Percentiles rank a stretch among this genome's conserved stretches.
Evolutionary conservation across 2,329 filamentous ascomycete species (phyloP).

Genomic region (Pestalotiopsis sp.): DNA sequence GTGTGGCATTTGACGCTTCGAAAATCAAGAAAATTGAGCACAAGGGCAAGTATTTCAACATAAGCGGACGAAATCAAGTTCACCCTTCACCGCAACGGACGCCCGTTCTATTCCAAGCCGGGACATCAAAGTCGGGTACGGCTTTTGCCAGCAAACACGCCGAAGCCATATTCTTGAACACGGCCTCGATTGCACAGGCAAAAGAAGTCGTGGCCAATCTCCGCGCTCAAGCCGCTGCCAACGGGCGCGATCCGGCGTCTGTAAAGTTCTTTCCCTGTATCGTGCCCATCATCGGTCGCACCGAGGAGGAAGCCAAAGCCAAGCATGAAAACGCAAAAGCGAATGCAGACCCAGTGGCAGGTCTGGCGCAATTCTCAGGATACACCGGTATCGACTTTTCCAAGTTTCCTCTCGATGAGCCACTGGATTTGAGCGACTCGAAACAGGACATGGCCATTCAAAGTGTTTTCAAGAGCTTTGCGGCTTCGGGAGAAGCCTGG

Average conservation of each 20-base stretch:
- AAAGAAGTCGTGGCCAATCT: slow-evolving; percentile 52
- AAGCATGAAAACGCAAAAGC: slow-evolving; percentile 1
- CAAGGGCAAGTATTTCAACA: slow-evolving; percentile 53
- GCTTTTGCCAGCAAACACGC: slow-evolving; percentile 58
- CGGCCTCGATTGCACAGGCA: slow-evolving; percentile 49
- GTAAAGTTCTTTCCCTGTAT: slow-evolving; percentile 56
- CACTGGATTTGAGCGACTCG: slow-evolving; percentile 2
- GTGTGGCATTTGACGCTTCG: slow-evolving; percentile 58
- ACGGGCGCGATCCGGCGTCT: slow-evolving; percentile 54
- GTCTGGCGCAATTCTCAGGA: slow-evolving; percentile 15
- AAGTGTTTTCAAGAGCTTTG: slow-evolving; percentile 10
- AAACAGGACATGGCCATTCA: slow-evolving; percentile 14
- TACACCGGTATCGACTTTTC: slow-evolving; percentile 18
- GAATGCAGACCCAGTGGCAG: slow-evolving; percentile 12
- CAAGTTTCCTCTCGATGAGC: slow-evolving; percentile 11
- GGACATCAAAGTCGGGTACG: slow-evolving; percentile 57
- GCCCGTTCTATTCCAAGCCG: slow-evolving; percentile 59
- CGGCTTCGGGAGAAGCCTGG: slow-evolving; percentile 9
- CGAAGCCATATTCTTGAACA: slow-evolving; percentile 60
- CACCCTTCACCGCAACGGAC: slow-evolving; percentile 58
- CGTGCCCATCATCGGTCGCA: slow-evolving; percentile 48
- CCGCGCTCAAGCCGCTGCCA: slow-evolving; percentile 46
- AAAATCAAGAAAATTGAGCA: slow-evolving; percentile 62
- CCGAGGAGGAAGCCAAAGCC: slow-evolving; percentile 48
- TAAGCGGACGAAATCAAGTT: slow-evolving; percentile 43